Evolutionary conservation across 768 basidiomycete genomes (phyloP), one percentile per base, ranked within the genome.

Genomic region (Termitomyces eurrhizus): DNA sequence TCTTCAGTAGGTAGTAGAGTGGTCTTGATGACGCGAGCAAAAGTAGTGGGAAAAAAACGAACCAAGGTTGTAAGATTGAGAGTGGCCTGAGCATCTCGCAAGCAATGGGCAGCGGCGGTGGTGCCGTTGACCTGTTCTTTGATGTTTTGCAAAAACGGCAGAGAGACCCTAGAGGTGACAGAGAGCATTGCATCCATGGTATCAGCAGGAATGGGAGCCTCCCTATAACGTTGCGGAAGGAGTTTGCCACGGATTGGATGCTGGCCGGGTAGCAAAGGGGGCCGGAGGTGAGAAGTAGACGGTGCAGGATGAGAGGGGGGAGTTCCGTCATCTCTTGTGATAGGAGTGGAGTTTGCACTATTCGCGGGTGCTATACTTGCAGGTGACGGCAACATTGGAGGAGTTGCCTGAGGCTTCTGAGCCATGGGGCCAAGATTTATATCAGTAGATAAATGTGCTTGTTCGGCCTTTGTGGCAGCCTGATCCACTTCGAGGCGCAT

Each of bases 341-440:
- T 86, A 9, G 90, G 90, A 0, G 90, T 92, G 14, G 90, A 92
- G 64, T 89, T 90, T 56, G 88, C 84, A 66, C 90, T 92, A 65
- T 79, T 86, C 7, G 83, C 77, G 16, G 86, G 77, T 13, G 78
- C 83, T 59, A 87, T 86, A 69, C 86, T 89, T 11, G 86, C 88
- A 2, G 88, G 88, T 39, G 89, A 91, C 41, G 89, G 90, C 49
- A 92, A 83, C 90, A 90, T 90, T 36, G 84, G 83, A 36, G 89
- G 88, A 0, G 86, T 85, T 7, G 73, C 68, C 56, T 80, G 75
- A 7, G 73, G 68, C 64, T 78, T 80, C 60, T 73, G 68, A 62
- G 69, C 71, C 13, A 72, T 61, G 60, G 73, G 69, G 52, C 69
- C 66, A 48, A 42, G 39, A 71, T 66, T 70, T 50, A 70, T 14